Conservation (phyloP, 805 yeast genomes). For the Sugiyamaella mastotermitis region DNA sequence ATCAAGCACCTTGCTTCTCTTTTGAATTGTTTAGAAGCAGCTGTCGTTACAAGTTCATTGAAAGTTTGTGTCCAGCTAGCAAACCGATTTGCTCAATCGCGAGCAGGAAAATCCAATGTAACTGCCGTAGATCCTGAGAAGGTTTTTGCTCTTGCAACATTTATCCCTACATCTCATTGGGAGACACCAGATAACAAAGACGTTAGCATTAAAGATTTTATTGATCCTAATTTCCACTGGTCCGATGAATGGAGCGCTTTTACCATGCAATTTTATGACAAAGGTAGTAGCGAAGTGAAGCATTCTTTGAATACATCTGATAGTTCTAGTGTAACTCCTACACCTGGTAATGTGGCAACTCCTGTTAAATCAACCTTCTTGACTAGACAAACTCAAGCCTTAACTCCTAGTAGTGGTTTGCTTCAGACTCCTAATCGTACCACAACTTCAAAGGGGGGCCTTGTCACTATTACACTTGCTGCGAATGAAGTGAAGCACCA, state of each 20-base stretch:
- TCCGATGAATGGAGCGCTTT: slow-evolving; percentile 21
- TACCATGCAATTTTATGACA: slow-evolving; percentile 24
- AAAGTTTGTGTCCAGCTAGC: slow-evolving; percentile 55
- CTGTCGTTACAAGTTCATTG: slow-evolving; percentile 54
- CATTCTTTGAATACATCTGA: background rate
- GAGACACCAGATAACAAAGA: slow-evolving; percentile 23
- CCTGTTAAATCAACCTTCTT: no score
- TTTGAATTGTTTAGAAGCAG: slow-evolving; percentile 52
- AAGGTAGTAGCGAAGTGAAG: background rate
- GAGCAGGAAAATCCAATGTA: slow-evolving; percentile 37
- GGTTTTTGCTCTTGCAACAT: slow-evolving; percentile 48
- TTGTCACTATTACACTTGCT: slow-evolving; percentile 45
- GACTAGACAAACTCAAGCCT: background rate
- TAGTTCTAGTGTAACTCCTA: background rate
- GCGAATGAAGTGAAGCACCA: slow-evolving; percentile 51
- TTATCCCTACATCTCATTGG: slow-evolving; percentile 38
- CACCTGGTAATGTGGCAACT: slow-evolving; percentile 1
- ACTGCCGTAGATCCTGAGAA: slow-evolving; percentile 39
- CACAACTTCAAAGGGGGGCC: slow-evolving; percentile 31
- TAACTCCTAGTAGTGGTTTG: background rate
- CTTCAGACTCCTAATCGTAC: background rate
- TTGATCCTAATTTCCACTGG: slow-evolving; percentile 20
- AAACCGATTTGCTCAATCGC: slow-evolving; percentile 50
- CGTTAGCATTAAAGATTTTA: slow-evolving; percentile 22
- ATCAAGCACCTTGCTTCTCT: slow-evolving; percentile 53